Evolutionary conservation across 441 rosid genomes (phyloP).

Genomic region (Populus trichocarpa): DNA sequence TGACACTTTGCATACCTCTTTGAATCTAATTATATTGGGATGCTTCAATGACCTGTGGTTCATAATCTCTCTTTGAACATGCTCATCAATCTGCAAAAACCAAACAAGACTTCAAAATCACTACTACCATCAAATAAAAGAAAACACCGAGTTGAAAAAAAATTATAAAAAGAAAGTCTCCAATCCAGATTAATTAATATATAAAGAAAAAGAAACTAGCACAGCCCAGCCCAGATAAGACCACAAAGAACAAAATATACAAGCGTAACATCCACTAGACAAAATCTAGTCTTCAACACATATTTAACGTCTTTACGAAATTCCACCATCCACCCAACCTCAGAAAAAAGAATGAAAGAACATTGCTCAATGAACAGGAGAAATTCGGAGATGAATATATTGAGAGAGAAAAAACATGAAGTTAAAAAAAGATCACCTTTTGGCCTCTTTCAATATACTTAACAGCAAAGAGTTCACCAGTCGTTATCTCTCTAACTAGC

Average conservation of each 20-base stretch:
- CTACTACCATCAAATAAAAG: background rate
- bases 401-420: background rate
- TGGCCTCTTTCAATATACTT: conserved; percentile 67
- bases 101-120: conserved; percentile 1
- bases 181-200: background rate
- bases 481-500: conserved; percentile 47
- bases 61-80: conserved; percentile 56
- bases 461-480: conserved; percentile 50
- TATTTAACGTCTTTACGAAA: background rate
- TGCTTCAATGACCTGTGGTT: conserved; percentile 58
- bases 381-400: background rate
- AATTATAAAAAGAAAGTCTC: background rate
- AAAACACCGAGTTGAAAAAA: background rate
- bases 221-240: background rate
- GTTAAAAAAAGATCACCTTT: conserved; percentile 32
- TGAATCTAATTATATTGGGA: conserved; percentile 55
- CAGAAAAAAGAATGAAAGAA: background rate
- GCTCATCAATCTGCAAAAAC: conserved; percentile 53
- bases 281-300: background rate
- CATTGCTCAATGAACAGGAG: background rate
- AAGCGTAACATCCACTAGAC: background rate
- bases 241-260: background rate
- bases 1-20: conserved; percentile 31
- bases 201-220: background rate
- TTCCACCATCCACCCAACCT: background rate